Conservation (phyloP, 2,329 filamentous ascomycete species). For the Epichloe amarillans region DNA sequence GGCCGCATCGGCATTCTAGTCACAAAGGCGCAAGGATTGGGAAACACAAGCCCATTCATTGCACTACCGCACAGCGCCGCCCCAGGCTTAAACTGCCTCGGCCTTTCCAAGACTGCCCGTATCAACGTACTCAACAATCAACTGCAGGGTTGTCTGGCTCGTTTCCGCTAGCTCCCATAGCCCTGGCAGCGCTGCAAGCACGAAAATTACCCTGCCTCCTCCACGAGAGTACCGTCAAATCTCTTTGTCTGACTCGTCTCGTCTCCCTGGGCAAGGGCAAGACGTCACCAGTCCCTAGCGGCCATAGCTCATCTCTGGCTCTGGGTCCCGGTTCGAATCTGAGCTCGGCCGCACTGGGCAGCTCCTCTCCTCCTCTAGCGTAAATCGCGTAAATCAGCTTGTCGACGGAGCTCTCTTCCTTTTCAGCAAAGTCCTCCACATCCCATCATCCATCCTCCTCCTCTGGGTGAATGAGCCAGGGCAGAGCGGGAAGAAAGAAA, state of each 20-base stretch:
- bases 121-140: too few species aligned
- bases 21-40: neutral
- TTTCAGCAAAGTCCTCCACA: neutral
- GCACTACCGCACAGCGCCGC: neutral
- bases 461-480: neutral
- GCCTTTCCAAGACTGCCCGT: too few species aligned
- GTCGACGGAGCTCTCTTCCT: neutral
- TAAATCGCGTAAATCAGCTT: too few species aligned
- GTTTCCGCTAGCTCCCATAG: neutral
- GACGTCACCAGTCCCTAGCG: neutral
- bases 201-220: too few species aligned
- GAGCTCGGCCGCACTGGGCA: neutral
- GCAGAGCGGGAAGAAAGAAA: neutral
- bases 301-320: slow-evolving; percentile 2
- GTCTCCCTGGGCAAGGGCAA: slow-evolving; percentile 1
- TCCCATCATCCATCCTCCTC: neutral
- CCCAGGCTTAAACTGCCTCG: too few species aligned
- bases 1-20: neutral
- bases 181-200: neutral
- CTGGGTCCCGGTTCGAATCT: too few species aligned
- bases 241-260: slow-evolving; percentile 8
- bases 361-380: neutral
- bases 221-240: slow-evolving; percentile 2
- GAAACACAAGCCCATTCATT: neutral
- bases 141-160: neutral